Conservation (phyloP, 2,329 filamentous ascomycete species). For the Aspergillus chevalieri region DNA sequence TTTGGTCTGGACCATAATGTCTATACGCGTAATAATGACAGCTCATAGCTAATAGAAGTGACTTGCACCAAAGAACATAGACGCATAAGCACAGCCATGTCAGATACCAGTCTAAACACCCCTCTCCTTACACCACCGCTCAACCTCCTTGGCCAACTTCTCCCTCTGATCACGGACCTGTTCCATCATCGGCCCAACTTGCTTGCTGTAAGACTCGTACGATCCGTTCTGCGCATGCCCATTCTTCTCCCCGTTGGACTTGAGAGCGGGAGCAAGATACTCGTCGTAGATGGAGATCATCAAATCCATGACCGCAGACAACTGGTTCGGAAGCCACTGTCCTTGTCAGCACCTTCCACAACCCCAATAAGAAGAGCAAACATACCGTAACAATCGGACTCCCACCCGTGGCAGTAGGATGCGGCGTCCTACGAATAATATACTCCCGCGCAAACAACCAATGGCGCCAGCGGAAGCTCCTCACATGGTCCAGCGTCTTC, state of each 20-base stretch:
- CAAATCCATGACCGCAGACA: conserved; percentile 44
- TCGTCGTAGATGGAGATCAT: conserved; percentile 42
- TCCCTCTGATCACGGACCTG: conserved; percentile 28
- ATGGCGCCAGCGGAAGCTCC: conserved; percentile 46
- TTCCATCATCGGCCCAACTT: conserved; percentile 34
- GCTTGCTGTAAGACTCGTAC: conserved; percentile 25
- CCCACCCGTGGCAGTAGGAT: conserved; percentile 45
- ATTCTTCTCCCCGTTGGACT: conserved; percentile 16
- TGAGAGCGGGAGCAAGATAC: conserved; percentile 27
- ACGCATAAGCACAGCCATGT: too few species aligned
- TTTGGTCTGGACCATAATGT: too few species aligned
- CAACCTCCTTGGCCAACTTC: conserved; percentile 36
- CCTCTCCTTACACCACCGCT: conserved; percentile 42
- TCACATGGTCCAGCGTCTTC: conserved; percentile 42
- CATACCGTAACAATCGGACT: conserved; percentile 44
- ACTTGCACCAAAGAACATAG: too few species aligned
- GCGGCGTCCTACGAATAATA: conserved; percentile 40
- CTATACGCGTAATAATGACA: too few species aligned
- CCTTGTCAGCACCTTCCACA: neutral
- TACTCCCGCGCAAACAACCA: conserved; percentile 46
- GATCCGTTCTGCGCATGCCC: conserved; percentile 18
- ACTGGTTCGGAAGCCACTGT: conserved; percentile 44
- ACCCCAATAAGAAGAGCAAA: neutral
- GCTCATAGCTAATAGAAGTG: too few species aligned
- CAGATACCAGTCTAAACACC: conserved; percentile 23